Evolutionary conservation across 2,329 filamentous ascomycete species (phyloP), one percentile per base, ranked within the genome.

Genomic region (Claviceps quebecensis): DNA sequence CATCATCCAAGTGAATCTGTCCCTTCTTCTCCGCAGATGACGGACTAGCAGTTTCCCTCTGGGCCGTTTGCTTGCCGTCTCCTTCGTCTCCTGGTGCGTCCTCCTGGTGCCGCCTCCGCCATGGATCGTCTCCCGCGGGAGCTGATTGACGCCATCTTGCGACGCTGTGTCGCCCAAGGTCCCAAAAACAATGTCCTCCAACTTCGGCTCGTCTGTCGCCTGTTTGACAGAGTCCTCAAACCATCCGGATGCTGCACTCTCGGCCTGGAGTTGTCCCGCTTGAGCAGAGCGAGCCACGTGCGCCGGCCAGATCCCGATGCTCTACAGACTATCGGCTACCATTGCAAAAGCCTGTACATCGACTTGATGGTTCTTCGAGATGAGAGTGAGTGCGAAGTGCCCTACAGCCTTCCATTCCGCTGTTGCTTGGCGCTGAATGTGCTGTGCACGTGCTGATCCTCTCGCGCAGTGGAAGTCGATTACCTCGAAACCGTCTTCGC

Each of bases 281-380:
- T 78, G 52, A 68, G 69, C 57, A 65, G 58, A 54, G 60, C 62
- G 48, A 67, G 61, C 56, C 61, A 56, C 36, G 56, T 59, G 16
- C 56, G 55, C 17, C 67, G 60, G 4, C 69, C 67, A 1, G 61
- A 66, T 48, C 53, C 67, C n/a, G 64, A 67, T 57, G 68, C 67
- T 6, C 59, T 77, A n/a, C 65, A 68, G 55, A 69, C 68, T 2
- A 66, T 75, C 48, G 73, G 71, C 2, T 65, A 67, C 34, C 63
- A 72, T n/a, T 74, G 72, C 65, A 70, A 70, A 56, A 69, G 72
- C 34, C 57, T 78, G 4, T 74, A 72, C 53, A 65, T 77, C 47
- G 74, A 78, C 57, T 61, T 77, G 59, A 76, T 74, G 71, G 67
- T 76, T 16, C 60, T 77, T 39, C 69, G 74, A 56, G 74, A 77